phyloP scores from a whole-genome alignment of 805 yeast species.

The Pichia membranifaciens region DNA sequence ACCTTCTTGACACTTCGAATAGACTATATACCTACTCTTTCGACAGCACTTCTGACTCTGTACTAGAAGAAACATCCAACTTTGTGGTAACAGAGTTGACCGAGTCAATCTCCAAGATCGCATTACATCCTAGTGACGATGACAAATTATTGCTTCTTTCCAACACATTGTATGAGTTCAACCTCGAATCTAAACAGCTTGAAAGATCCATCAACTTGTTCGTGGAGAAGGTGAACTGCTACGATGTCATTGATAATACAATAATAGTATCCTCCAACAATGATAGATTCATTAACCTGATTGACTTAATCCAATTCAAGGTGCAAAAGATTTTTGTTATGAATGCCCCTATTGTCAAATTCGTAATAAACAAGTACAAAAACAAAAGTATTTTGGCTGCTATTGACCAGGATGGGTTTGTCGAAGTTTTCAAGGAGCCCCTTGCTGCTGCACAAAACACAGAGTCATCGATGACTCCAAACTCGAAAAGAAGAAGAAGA shows the following conservation, averaged over 20 bases:
- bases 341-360: conserved; percentile 49
- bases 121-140: neutral
- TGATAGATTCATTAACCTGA: conserved; percentile 77
- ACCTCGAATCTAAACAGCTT: conserved; percentile 8
- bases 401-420: conserved; percentile 66
- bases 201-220: conserved; percentile 14
- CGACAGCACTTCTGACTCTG: conserved; percentile 3
- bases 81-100: conserved; percentile 10
- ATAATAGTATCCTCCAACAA: conserved; percentile 48
- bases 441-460: conserved; percentile 16
- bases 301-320: conserved; percentile 41
- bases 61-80: conserved; percentile 5
- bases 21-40: conserved; percentile 11
- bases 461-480: conserved; percentile 1
- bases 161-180: conserved; percentile 14
- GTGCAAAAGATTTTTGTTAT: conserved; percentile 60
- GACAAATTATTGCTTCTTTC: conserved; percentile 9
- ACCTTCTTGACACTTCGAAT: conserved; percentile 10
- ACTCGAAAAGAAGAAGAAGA: conserved; percentile 15
- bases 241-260: conserved; percentile 6
- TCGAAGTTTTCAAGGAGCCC: conserved; percentile 68
- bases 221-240: conserved; percentile 12
- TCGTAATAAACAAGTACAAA: conserved; percentile 31
- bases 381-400: conserved; percentile 40
- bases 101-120: conserved; percentile 13